These are phyloP conservation scores for Metschnikowia aberdeeniae DNA, from an alignment of 805 yeast genomes.

Conservation along the genomic window DNA sequence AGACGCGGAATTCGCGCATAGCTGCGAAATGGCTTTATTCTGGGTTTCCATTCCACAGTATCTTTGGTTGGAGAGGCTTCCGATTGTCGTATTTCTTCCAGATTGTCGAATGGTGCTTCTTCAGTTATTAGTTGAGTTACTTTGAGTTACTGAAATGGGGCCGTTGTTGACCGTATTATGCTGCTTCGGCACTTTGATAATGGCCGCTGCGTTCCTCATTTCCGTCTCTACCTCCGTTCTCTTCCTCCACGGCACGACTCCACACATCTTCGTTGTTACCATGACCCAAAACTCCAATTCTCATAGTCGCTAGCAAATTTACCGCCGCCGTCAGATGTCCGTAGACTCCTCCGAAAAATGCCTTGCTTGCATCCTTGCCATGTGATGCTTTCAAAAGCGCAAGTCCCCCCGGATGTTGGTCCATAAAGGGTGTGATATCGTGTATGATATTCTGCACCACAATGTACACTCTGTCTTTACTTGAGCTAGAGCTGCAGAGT, in stretches of 20 bases:
- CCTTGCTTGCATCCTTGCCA: slow-evolving; percentile 92
- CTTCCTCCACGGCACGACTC: slow-evolving; percentile 68
- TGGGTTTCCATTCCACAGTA: background rate
- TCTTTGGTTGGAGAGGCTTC: background rate
- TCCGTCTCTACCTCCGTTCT: slow-evolving; percentile 40
- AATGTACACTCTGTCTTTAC: slow-evolving; percentile 55
- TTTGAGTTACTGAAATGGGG: too few species aligned
- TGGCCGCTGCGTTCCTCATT: slow-evolving; percentile 10
- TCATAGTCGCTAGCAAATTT: slow-evolving; percentile 86
- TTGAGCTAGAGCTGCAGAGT: slow-evolving; percentile 34
- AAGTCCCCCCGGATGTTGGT: slow-evolving; percentile 91
- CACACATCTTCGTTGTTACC: slow-evolving; percentile 81
- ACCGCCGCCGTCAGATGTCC: slow-evolving; percentile 91
- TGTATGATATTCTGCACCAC: slow-evolving; percentile 90
- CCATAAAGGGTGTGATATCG: slow-evolving; percentile 86
- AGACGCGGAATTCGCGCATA: background rate
- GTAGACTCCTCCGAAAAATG: slow-evolving; percentile 93
- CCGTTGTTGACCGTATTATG: background rate
- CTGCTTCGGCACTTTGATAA: slow-evolving; percentile 16
- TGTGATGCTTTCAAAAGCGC: slow-evolving; percentile 74
- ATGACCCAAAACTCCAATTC: slow-evolving; percentile 80
- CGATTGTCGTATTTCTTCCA: background rate
- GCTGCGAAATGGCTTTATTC: slow-evolving; percentile 1
- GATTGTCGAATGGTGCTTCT: too few species aligned
- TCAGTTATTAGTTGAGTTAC: too few species aligned